These are phyloP conservation scores for Brassica juncea DNA, from an alignment of 345 rosid species.

Conservation along the genomic window DNA sequence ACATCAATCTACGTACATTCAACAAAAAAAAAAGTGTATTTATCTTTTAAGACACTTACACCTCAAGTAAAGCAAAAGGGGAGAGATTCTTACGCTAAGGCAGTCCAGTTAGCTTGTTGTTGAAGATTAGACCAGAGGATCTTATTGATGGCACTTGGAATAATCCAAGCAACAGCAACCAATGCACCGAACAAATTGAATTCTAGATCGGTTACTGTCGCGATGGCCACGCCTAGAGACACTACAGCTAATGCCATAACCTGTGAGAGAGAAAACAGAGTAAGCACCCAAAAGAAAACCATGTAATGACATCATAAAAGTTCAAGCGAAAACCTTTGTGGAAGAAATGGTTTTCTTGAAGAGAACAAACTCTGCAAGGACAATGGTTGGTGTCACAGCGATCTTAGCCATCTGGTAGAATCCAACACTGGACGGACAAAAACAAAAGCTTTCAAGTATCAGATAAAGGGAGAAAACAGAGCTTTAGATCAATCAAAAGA, in stretches of 20 bases:
- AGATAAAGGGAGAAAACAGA: constrained; percentile 1
- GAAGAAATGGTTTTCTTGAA: constrained; percentile 64
- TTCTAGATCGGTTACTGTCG: constrained; percentile 85
- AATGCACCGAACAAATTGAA: constrained; percentile 80
- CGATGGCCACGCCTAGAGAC: constrained; percentile 84
- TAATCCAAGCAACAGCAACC: constrained; percentile 79
- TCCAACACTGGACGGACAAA: constrained; percentile 70
- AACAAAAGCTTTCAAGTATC: constrained; percentile 17
- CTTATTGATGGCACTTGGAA: constrained; percentile 89
- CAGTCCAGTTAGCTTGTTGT: constrained; percentile 90
- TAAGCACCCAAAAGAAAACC: constrained; percentile 10
- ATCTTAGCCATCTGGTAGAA: constrained; percentile 98
- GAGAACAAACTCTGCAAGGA: constrained; percentile 74
- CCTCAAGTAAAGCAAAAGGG: background rate
- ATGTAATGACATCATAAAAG: background rate
- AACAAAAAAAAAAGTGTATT: background rate
- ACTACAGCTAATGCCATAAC: constrained; percentile 68
- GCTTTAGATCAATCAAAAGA: background rate
- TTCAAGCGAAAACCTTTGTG: constrained; percentile 50
- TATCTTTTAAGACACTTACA: constrained; percentile 3
- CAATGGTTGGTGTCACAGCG: constrained; percentile 94
- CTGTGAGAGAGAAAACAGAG: constrained; percentile 45
- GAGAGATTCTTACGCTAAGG: constrained; percentile 65
- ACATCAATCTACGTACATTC: constrained; percentile 69
- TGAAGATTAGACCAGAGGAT: constrained; percentile 94